Evolutionary conservation across 805 yeast species (phyloP).

Genomic region (Wickerhamomyces hampshirensis): DNA sequence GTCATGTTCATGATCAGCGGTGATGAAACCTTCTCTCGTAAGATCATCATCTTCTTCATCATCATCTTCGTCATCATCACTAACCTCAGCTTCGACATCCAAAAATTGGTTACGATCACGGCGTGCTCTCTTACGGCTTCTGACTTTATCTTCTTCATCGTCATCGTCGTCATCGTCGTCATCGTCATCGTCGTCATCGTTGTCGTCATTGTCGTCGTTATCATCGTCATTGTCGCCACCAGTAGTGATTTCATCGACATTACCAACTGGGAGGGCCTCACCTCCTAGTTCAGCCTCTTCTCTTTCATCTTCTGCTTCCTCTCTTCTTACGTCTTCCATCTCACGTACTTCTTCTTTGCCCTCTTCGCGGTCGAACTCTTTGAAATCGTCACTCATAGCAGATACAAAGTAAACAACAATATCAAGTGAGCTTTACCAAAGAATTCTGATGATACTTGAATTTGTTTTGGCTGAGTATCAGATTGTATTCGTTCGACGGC

Average conservation of each 20-base stretch:
- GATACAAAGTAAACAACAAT: too few relatives aligned
- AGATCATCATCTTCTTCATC: slow-evolving; percentile 93
- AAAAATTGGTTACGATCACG: slow-evolving; percentile 67
- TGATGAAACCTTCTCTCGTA: slow-evolving; percentile 75
- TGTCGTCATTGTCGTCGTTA: slow-evolving; percentile 23
- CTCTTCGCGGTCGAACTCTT: slow-evolving; percentile 21
- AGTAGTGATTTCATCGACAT: slow-evolving; percentile 34
- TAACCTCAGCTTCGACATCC: slow-evolving; percentile 99
- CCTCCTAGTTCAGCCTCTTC: slow-evolving; percentile 12
- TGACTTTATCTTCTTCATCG: slow-evolving; percentile 44
- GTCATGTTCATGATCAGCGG: slow-evolving; percentile 61
- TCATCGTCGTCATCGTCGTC: slow-evolving; percentile 43
- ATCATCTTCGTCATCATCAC: slow-evolving; percentile 95
- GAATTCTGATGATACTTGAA: neutral
- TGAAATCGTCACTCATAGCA: slow-evolving; percentile 20
- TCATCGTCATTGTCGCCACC: slow-evolving; percentile 33
- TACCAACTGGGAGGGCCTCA: slow-evolving; percentile 22
- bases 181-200: slow-evolving; percentile 29
- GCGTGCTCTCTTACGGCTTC: slow-evolving; percentile 40
- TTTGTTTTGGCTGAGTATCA: neutral
- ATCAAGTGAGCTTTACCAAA: neutral
- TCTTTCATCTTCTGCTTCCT: slow-evolving; percentile 19
- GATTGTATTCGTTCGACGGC: neutral
- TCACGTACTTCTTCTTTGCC: slow-evolving; percentile 20
- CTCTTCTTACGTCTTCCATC: slow-evolving; percentile 19